These are phyloP conservation scores for Puccinia sorghi DNA, from an alignment of 1,284 basidiomycete genomes.

Conservation along the genomic window DNA sequence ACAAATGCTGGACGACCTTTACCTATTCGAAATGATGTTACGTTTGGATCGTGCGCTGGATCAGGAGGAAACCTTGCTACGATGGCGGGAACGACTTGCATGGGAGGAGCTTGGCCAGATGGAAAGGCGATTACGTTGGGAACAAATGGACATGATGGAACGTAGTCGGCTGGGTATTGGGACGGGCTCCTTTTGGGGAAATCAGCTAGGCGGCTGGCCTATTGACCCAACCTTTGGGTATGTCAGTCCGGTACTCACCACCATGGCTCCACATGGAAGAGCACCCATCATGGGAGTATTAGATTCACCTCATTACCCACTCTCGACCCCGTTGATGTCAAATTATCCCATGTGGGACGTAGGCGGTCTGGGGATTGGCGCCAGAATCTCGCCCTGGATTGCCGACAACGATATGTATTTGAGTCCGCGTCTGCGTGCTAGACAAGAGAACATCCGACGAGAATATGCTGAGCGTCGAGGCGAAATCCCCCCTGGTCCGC, in stretches of 20 bases:
- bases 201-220: slow-evolving; percentile 29
- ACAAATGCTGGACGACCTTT: slow-evolving; percentile 45
- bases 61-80: slow-evolving; percentile 33
- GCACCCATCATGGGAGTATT: slow-evolving; percentile 35
- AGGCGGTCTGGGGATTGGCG: slow-evolving; percentile 45
- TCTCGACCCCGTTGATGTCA: slow-evolving; percentile 23
- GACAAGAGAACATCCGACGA: slow-evolving; percentile 25
- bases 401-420: neutral
- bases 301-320: slow-evolving; percentile 32
- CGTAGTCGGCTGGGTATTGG: slow-evolving; percentile 37
- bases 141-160: slow-evolving; percentile 33
- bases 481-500: slow-evolving; percentile 42
- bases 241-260: neutral
- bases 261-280: neutral
- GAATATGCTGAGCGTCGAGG: slow-evolving; percentile 46
- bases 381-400: slow-evolving; percentile 42
- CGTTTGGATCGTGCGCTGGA: slow-evolving; percentile 26
- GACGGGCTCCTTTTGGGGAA: slow-evolving; percentile 43
- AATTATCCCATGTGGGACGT: slow-evolving; percentile 47
- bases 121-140: slow-evolving; percentile 31
- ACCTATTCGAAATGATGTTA: slow-evolving; percentile 45
- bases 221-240: slow-evolving; percentile 44
- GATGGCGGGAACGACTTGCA: slow-evolving; percentile 46
- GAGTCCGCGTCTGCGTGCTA: slow-evolving; percentile 5
- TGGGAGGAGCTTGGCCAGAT: slow-evolving; percentile 42